Percentiles rank a stretch among this genome's conserved stretches.
These are phyloP conservation scores for Mallotus nudiflorus DNA, from an alignment of 345 rosid species.

Conservation along the genomic window DNA sequence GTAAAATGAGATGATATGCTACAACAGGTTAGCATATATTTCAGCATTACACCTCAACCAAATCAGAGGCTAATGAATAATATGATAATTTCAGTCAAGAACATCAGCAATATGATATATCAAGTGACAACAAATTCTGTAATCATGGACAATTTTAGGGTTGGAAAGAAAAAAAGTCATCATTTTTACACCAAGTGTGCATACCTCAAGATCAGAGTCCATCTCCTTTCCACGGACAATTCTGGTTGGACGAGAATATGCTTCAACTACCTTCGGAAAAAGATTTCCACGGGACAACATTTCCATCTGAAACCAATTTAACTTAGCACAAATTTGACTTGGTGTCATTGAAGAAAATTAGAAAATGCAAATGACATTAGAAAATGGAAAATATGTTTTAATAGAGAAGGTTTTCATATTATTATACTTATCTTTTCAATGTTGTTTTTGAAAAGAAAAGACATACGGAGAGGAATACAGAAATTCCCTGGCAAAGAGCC, in stretches of 20 bases:
- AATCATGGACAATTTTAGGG: neutral
- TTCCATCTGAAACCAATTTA: constrained; percentile 61
- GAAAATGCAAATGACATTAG: neutral
- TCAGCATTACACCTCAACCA: neutral
- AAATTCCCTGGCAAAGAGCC: neutral
- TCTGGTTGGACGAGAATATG: constrained; percentile 93
- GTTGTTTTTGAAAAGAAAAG: neutral
- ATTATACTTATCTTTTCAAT: neutral
- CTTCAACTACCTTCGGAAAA: constrained; percentile 78
- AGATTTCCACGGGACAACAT: constrained; percentile 55
- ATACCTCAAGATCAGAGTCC: constrained; percentile 62
- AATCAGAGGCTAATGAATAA: neutral
- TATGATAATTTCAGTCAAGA: neutral
- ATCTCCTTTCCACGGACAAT: constrained; percentile 88
- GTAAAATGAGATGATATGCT: neutral
- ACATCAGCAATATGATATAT: neutral
- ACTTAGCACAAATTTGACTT: constrained; percentile 7
- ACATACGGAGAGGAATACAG: too few species aligned
- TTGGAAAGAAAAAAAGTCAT: neutral
- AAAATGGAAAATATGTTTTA: neutral
- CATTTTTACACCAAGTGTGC: neutral
- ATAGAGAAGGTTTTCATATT: neutral
- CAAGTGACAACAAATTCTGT: neutral
- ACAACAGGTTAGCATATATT: neutral
- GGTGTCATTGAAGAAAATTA: neutral